Evolutionary conservation across 129 eudicot species (phyloP), one percentile per base, ranked within the genome.

Genomic region (Ambrosia trifida): DNA sequence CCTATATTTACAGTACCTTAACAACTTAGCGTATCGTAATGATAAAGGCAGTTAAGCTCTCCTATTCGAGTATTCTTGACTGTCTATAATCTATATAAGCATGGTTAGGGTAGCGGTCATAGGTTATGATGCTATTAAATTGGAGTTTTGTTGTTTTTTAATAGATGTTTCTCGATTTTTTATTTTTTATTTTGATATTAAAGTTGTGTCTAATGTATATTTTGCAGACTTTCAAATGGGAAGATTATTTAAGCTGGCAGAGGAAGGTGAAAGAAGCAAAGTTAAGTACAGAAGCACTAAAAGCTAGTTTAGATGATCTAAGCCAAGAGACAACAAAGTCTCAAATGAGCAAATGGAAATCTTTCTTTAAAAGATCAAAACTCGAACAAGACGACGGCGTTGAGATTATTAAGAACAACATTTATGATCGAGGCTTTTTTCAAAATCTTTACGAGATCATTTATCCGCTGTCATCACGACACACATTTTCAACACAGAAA

Each of bases 191-290:
- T 33, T 9, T 9, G 7, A 24, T 57, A 36, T 75, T 49, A 24
- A 28, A 36, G 46, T 33, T 72, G 24, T 24, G 28, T 24, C 1
- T 24, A 24, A 24, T 24, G 28, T 24, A 24, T 24, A 46, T 68
- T 7, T 30, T 76, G 36, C 79, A 93, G 98, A 87, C 86, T 44
- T 93, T 87, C 64, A 93, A 93, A 73, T 93, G 98, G 98, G 87
- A 89, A 49, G 98, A 93, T n/a, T 83, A 89, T 70, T 5, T 85
- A 74, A 82, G 88, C 72, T 86, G 91, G 83, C 88, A 85, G 70
- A 87, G 87, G 83, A 89, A 82, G 78, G 79, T 89, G 35, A 79
- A 84, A 7, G 96, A 93, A 83, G 98, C 96, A n/a, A 93, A 87
- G 78, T 90, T 84, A 31, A 89, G 98, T 81, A 80, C 88, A 17